phyloP scores from a whole-genome alignment of 2,329 filamentous ascomycete species.

The Colletotrichum sansevieriae region DNA sequence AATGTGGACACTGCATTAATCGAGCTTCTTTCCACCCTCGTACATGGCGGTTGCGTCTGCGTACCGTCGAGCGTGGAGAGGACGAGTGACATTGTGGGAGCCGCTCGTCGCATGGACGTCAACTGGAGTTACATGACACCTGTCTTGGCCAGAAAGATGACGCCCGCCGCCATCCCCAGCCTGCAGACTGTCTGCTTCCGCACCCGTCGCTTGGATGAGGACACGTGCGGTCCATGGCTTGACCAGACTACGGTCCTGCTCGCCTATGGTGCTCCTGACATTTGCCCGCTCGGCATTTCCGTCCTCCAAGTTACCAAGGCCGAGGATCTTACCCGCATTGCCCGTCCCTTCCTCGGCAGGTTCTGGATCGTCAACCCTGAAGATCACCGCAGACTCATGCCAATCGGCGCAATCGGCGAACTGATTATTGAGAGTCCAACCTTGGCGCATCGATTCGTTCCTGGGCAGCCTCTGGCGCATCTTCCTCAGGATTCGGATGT shows the following conservation, averaged over 20 bases:
- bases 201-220: conserved; percentile 63
- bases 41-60: conserved; percentile 71
- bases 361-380: conserved; percentile 68
- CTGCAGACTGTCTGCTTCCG: conserved; percentile 60
- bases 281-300: conserved; percentile 65
- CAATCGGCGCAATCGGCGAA: conserved; percentile 68
- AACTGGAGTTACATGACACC: conserved; percentile 70
- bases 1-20: conserved; percentile 66
- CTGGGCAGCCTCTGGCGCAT: conserved; percentile 48
- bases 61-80: conserved; percentile 65
- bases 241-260: conserved; percentile 61
- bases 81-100: conserved; percentile 62
- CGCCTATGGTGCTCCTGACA: conserved; percentile 65
- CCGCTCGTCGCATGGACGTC: conserved; percentile 63
- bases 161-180: conserved; percentile 52
- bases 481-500: conserved; percentile 43
- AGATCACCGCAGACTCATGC: conserved; percentile 63
- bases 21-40: conserved; percentile 65
- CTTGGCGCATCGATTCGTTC: conserved; percentile 54
- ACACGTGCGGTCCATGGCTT: conserved; percentile 62
- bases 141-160: conserved; percentile 64
- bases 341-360: conserved; percentile 61
- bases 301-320: conserved; percentile 58
- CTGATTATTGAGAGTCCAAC: conserved; percentile 71
- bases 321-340: conserved; percentile 57